Evolutionary conservation across 192 early-diverging fungal genomes (phyloP).

Genomic region (Podila epicladia): DNA sequence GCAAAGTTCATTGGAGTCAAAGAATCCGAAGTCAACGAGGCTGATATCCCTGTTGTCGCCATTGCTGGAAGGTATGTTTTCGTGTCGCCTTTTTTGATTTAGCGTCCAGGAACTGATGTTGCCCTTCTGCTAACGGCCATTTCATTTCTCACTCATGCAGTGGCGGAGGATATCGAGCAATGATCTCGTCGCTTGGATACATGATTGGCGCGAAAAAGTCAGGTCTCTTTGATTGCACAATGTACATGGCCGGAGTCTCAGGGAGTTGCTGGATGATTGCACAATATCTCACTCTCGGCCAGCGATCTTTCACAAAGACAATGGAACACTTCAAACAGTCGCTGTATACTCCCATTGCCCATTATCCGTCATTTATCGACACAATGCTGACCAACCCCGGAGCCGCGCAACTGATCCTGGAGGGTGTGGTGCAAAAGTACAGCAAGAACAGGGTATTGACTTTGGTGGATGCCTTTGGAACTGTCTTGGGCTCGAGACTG

Average conservation of each 20-base stretch:
- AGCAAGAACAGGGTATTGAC: slow-evolving; percentile 28
- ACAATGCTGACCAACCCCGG: slow-evolving; percentile 43
- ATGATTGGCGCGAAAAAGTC: slow-evolving; percentile 70
- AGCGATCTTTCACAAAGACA: slow-evolving; percentile 43
- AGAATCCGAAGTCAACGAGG: slow-evolving; percentile 65
- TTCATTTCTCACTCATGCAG: slow-evolving; percentile 26
- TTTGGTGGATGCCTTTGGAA: slow-evolving; percentile 70
- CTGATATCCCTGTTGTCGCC: slow-evolving; percentile 77
- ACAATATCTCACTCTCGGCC: slow-evolving; percentile 56
- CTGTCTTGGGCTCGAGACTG: slow-evolving; percentile 57
- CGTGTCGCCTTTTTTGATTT: neutral
- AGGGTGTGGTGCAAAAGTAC: slow-evolving; percentile 53
- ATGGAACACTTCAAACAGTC: slow-evolving; percentile 40
- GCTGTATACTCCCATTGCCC: slow-evolving; percentile 29
- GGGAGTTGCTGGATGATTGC: slow-evolving; percentile 72
- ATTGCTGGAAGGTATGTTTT: slow-evolving; percentile 66
- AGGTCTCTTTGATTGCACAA: slow-evolving; percentile 74
- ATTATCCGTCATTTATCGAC: slow-evolving; percentile 41
- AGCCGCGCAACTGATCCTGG: slow-evolving; percentile 55
- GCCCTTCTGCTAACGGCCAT: too few relatives aligned
- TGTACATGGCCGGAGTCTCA: slow-evolving; percentile 74
- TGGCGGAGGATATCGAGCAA: slow-evolving; percentile 87
- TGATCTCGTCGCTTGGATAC: slow-evolving; percentile 77
- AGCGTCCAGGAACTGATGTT: neutral
- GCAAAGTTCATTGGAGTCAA: slow-evolving; percentile 80